phyloP scores from a whole-genome alignment of 208 protist species.

The Crithidia expoeki region DNA sequence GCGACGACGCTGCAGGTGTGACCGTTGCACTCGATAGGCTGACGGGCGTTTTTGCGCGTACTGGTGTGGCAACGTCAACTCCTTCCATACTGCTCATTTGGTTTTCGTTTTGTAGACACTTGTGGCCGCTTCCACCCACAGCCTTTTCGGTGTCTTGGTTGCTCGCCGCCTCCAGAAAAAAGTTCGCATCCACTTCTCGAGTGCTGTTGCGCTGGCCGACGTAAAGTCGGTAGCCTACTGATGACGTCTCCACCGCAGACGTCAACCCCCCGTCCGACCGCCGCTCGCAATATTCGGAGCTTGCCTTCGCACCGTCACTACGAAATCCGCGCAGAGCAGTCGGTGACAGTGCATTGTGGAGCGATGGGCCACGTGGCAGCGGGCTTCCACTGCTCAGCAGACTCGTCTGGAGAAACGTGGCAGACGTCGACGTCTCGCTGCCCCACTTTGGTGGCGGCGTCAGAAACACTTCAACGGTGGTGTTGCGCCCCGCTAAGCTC shows the following conservation, averaged over 20 bases:
- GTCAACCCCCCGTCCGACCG: neutral
- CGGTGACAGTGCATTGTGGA: no score
- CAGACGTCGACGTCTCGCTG: neutral
- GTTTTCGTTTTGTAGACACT: no score
- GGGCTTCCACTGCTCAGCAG: slow-evolving; percentile 3
- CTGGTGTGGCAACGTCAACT: neutral
- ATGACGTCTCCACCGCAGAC: slow-evolving; percentile 8
- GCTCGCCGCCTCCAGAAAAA: neutral
- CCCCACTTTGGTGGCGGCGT: slow-evolving; percentile 19
- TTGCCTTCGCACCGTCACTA: no score
- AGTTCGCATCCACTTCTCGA: no score
- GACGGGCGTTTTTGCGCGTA: neutral
- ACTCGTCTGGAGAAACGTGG: slow-evolving; percentile 12
- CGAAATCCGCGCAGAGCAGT: no score
- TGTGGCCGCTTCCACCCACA: no score
- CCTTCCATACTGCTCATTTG: no score
- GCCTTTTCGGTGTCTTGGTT: neutral
- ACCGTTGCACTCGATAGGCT: neutral
- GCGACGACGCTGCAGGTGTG: neutral
- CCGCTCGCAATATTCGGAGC: no score
- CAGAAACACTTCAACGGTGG: slow-evolving; percentile 2
- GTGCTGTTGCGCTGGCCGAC: neutral
- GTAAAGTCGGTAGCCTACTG: slow-evolving; percentile 19
- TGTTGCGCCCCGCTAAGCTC: neutral
- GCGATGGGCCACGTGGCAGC: neutral